Base-by-base conservation (phyloP, 2,329 filamentous ascomycete genomes). In the Claviceps digitariae region DNA sequence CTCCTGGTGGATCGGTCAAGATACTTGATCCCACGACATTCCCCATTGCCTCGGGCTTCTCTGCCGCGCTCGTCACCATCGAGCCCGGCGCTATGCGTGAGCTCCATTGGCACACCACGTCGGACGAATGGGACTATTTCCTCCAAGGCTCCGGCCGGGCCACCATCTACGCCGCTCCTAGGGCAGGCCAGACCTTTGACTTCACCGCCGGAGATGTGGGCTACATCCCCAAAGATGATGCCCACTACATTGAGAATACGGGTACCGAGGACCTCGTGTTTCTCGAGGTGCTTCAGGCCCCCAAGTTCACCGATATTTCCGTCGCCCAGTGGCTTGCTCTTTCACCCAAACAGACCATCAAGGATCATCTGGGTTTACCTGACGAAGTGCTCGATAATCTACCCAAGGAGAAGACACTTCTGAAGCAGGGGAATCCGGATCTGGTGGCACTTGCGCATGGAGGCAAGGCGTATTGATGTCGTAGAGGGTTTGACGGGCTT, bases 81-180 rank as follows among this genome's bases (percentile, higher is more conserved):
- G 69, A 80, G 58, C 79, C 80, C 0, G 80, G 80, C n/a, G 79
- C 79, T 1, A 78, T 83, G 76, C 74, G 81, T 23, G 80, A 83
- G 61, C 67, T 84, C 45, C 80, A 83, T 67, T 83, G 80, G 79
- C 79, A 83, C 66, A 75, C 76, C 1, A 72, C 70, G 1, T 74
- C 71, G 9, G 79, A 82, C 61, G 79, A 83, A 63, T 83, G 79
- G 79, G 73, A 72, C 50, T 82, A 77, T 64, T 81, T 83, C 67
- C 65, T 82, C 8, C 63, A 72, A 52, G 80, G 80, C 0, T 72
- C 72, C 12, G 80, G 73, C 0, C 73, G 79, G 10, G 70, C 81
- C 40, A 82, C 78, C 1, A 70, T 81, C 27, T 82, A 75, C 65
- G 59, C 67, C 23, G 78, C 78, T 0, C 75, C 77, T 0, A 63